Evolutionary conservation across 306 rosid genomes (phyloP), one percentile per base, ranked within the genome.

Genomic region (Ammopiptanthus mongolicus): DNA sequence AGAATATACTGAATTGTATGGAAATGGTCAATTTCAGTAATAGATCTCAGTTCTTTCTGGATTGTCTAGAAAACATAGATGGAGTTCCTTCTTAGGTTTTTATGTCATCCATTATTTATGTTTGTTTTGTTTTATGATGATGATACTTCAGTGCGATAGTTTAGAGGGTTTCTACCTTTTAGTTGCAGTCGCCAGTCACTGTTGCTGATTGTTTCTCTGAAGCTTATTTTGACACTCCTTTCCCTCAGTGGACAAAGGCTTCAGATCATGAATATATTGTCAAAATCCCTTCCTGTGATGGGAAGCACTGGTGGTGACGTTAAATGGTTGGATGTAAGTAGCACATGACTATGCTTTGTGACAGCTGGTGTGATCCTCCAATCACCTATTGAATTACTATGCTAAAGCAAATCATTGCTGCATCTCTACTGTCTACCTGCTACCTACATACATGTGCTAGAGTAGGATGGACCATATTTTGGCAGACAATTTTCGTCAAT

Each of bases 21-120:
- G 56, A 71, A 72, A 53, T 67, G 72, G 29, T 66, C 56, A 51
- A 50, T 65, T 77, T 65, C 29, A 71, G 37, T 44, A 11, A 61
- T 39, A 62, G 62, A 55, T 61, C 37, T 57, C 21, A 36, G 48
- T 50, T 65, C 47, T 48, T 82, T 50, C 29, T 67, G 18, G 39
- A 47, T 77, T 68, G 25, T 69, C 15, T 51, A 19, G 25, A 31
- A 51, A 66, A 72, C 23, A 36, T 73, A 1, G 37, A 59, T 28
- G 37, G 19, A 33, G 11, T 52, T 59, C 37, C 62, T 65, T n/a
- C 33, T 25, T 21, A 50, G 42, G 34, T 15, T 69, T 51, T 41
- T n/a, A 3, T 63, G 41, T 69, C 41, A 4, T 55, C 51, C 59
- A 37, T 12, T 0, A 11, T 64, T 65, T 13, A 12, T 13, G 15